phyloP scores from a whole-genome alignment of 2,329 filamentous ascomycete genomes.

The Pseudogymnoascus sp. region DNA sequence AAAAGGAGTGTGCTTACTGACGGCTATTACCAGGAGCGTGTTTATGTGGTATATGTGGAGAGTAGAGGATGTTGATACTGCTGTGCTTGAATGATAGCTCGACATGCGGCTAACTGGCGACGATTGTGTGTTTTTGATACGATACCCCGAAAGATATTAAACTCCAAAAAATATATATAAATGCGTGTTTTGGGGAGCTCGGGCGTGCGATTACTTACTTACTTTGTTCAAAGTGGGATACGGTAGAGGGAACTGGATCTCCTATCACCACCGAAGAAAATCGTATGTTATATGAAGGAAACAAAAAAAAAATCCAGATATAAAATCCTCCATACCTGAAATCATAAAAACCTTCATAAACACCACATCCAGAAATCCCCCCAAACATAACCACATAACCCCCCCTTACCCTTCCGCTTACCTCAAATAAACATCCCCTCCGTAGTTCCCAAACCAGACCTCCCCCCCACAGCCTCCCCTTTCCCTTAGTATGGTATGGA shows the following conservation, averaged over 20 bases:
- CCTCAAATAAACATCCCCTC: neutral
- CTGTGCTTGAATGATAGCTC: constrained; percentile 38
- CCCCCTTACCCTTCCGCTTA: neutral
- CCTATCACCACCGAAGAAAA: too few species aligned
- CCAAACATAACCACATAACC: neutral
- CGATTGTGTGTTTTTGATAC: neutral
- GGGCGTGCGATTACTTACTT: neutral
- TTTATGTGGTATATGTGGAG: constrained; percentile 99
- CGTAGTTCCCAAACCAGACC: neutral
- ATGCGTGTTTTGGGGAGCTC: too few species aligned
- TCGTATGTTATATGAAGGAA: too few species aligned
- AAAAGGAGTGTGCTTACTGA: too few species aligned
- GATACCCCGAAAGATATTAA: neutral
- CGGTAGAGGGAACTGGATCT: too few species aligned
- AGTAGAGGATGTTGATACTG: constrained; percentile 69
- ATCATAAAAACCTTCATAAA: neutral
- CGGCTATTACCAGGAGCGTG: constrained; percentile 48
- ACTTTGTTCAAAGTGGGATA: neutral
- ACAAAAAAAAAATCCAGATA: neutral
- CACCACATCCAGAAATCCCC: neutral
- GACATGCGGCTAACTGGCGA: constrained; percentile 14
- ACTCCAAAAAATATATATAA: too few species aligned
- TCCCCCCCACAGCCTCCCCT: too few species aligned
- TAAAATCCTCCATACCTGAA: neutral
- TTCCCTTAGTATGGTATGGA: too few species aligned